These are phyloP conservation scores for Bodo saltans DNA, from an alignment of 78 protist genomes.

Conservation along the genomic window DNA sequence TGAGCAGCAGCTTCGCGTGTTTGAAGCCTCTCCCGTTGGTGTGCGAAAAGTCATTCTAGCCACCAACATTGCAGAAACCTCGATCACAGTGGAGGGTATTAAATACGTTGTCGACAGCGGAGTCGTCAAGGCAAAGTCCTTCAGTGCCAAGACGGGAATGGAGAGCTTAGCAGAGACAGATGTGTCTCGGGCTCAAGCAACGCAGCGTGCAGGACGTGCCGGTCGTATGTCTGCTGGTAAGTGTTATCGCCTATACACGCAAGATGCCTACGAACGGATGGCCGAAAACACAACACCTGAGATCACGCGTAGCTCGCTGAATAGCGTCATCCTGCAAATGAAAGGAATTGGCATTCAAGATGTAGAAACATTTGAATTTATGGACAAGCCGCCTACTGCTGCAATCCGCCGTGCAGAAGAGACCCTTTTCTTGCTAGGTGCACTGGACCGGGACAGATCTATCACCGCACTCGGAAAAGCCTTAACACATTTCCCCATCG, in stretches of 20 bases:
- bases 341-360: constrained; percentile 47
- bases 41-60: constrained; percentile 79
- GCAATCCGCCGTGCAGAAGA: constrained; percentile 90
- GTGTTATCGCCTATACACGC: constrained; percentile 60
- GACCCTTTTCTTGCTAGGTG: constrained; percentile 73
- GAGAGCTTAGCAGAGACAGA: constrained; percentile 46
- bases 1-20: constrained; percentile 68
- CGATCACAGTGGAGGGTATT: constrained; percentile 81
- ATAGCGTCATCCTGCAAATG: constrained; percentile 45
- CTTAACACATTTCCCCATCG: constrained; percentile 98
- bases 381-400: constrained; percentile 39
- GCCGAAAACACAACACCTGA: constrained; percentile 43
- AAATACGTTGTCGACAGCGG: constrained; percentile 81
- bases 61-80: constrained; percentile 95
- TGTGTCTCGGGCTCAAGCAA: constrained; percentile 37
- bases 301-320: constrained; percentile 32
- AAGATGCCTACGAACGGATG: constrained; percentile 7
- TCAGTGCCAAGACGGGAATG: constrained; percentile 53
- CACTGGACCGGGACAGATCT: constrained; percentile 87
- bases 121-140: constrained; percentile 57
- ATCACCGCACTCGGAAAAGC: constrained; percentile 87
- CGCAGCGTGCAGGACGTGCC: constrained; percentile 60
- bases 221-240: constrained; percentile 45
- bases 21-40: constrained; percentile 73
- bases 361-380: constrained; percentile 36